Conservation (phyloP, 2,329 filamentous ascomycete species). For the Acephala macrosclerotiorum region DNA sequence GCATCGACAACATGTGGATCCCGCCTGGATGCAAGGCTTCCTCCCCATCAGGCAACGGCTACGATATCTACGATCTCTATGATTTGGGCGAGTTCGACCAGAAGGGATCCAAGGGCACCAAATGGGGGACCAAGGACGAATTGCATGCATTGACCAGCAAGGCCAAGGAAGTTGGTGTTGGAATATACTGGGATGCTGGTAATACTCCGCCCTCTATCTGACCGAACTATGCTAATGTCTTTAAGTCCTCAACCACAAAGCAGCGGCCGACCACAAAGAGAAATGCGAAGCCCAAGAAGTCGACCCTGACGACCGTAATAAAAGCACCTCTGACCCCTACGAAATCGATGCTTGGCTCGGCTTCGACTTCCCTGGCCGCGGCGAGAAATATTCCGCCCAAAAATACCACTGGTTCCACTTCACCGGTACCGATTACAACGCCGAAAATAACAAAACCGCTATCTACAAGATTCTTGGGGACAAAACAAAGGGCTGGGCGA, state of each 20-base stretch:
- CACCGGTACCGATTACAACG: conserved; percentile 72
- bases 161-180: conserved; percentile 61
- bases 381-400: conserved; percentile 63
- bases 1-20: conserved; percentile 71
- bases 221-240: conserved; percentile 2
- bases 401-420: conserved; percentile 76
- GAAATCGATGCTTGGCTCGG: conserved; percentile 74
- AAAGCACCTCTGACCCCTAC: conserved; percentile 59
- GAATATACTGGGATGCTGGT: conserved; percentile 69
- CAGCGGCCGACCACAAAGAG: conserved; percentile 71
- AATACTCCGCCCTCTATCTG: neutral
- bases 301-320: conserved; percentile 64
- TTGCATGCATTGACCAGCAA: conserved; percentile 58
- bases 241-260: conserved; percentile 73
- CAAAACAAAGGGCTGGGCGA: conserved; percentile 67
- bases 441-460: conserved; percentile 59
- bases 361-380: conserved; percentile 70
- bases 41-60: conserved; percentile 67
- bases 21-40: conserved; percentile 76
- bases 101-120: conserved; percentile 67
- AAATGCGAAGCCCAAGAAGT: conserved; percentile 69
- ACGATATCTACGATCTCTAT: conserved; percentile 74
- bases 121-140: conserved; percentile 73
- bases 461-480: conserved; percentile 72
- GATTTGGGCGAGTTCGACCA: conserved; percentile 77